phyloP scores from a whole-genome alignment of 2,329 filamentous ascomycete genomes.

The Aciculosporium take region DNA sequence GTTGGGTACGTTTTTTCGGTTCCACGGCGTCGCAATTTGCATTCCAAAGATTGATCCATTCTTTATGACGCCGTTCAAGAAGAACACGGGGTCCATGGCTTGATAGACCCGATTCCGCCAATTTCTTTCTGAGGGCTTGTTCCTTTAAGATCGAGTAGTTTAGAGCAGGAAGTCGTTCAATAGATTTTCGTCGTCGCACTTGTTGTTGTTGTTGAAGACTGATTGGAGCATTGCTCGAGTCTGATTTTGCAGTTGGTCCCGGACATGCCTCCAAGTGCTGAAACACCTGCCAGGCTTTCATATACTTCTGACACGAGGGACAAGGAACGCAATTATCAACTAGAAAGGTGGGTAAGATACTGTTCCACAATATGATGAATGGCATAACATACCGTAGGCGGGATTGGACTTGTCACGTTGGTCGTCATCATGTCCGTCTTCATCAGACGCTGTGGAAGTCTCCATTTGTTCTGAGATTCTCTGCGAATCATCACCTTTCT shows the following conservation, averaged over 20 bases:
- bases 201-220: constrained; percentile 8
- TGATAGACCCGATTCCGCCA: constrained; percentile 67
- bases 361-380: not conserved
- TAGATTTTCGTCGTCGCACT: constrained; percentile 12
- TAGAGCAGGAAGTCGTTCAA: constrained; percentile 59
- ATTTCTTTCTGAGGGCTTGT: constrained; percentile 59
- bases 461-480: not conserved
- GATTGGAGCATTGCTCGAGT: constrained; percentile 7
- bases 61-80: constrained; percentile 67
- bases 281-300: constrained; percentile 69
- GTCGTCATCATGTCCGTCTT: constrained; percentile 12
- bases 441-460: not conserved
- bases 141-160: constrained; percentile 87
- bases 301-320: constrained; percentile 63
- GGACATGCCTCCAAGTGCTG: constrained; percentile 60
- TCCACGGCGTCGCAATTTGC: constrained; percentile 79
- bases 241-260: constrained; percentile 19
- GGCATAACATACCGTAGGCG: constrained; percentile 13
- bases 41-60: constrained; percentile 95
- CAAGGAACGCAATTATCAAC: constrained; percentile 71
- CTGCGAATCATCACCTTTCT: constrained; percentile 15
- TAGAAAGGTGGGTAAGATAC: constrained; percentile 1
- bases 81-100: constrained; percentile 51
- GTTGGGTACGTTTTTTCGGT: constrained; percentile 54
- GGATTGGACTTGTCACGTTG: constrained; percentile 18